phyloP scores from a whole-genome alignment of 495 filamentous ascomycete species.

The Annulohypoxylon moriforme region DNA sequence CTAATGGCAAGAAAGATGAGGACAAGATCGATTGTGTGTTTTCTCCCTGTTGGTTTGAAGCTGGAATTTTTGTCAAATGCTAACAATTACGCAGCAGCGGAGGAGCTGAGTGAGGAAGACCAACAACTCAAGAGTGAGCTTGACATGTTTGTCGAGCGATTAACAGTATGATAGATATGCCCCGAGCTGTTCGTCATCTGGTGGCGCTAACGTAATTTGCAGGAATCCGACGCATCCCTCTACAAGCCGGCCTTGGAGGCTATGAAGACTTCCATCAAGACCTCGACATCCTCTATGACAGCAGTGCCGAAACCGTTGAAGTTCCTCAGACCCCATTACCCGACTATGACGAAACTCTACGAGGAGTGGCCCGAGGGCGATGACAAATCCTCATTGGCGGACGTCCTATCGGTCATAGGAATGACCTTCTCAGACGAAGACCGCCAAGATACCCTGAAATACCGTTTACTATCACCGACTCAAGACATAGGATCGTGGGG shows the following conservation, averaged over 20 bases:
- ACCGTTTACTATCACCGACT: conserved; percentile 87
- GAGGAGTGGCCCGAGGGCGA: conserved; percentile 86
- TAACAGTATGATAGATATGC: conserved; percentile 72
- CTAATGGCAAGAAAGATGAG: conserved; percentile 81
- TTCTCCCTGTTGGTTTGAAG: conserved; percentile 6
- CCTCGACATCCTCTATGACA: conserved; percentile 98
- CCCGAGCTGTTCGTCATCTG: neutral
- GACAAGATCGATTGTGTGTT: conserved; percentile 61
- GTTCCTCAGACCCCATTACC: conserved; percentile 95
- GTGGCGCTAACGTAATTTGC: conserved; percentile 30
- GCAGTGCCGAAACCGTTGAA: conserved; percentile 98
- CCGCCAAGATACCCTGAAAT: conserved; percentile 94
- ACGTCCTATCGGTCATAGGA: conserved; percentile 95
- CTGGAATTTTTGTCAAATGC: conserved; percentile 8
- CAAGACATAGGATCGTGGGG: conserved; percentile 97
- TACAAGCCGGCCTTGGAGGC: conserved; percentile 93
- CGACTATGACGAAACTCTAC: conserved; percentile 84
- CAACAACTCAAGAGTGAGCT: conserved; percentile 98
- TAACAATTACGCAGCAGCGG: conserved; percentile 56
- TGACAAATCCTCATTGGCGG: conserved; percentile 89
- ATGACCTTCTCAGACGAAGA: conserved; percentile 99
- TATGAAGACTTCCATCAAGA: conserved; percentile 98
- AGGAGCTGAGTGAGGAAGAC: conserved; percentile 97
- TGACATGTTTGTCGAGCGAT: conserved; percentile 95
- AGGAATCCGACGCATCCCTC: conserved; percentile 88